Conservation (phyloP, 192 early-diverging fungal genomes). For the Diversispora eburnea region DNA sequence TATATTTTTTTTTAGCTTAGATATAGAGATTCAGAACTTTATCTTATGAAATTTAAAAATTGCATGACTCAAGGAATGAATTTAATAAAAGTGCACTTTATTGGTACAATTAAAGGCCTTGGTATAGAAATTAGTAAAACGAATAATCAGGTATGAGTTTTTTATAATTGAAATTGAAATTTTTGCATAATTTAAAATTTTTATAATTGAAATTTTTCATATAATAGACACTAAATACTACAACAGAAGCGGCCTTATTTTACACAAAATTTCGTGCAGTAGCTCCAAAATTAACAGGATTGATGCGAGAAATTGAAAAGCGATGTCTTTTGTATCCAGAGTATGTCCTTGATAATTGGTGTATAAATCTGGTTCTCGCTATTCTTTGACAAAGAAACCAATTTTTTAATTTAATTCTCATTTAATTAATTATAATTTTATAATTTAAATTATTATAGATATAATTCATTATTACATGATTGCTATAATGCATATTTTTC, state of each 20-base stretch:
- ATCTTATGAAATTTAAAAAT: constrained; percentile 89
- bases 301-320: constrained; percentile 76
- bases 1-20: constrained; percentile 47
- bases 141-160: constrained; percentile 31
- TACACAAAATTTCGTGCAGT: constrained; percentile 80
- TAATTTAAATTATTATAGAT: constrained; percentile 41
- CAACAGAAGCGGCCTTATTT: constrained; percentile 45
- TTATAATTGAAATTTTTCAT: neutral
- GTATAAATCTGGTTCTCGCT: too few species aligned
- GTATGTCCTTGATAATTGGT: constrained; percentile 44
- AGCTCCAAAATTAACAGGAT: constrained; percentile 55
- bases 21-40: constrained; percentile 88
- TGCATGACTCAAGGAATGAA: constrained; percentile 93
- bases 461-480: constrained; percentile 67
- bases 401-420: neutral
- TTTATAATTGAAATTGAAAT: neutral
- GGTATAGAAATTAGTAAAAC: constrained; percentile 62
- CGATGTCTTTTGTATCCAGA: constrained; percentile 63
- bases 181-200: neutral
- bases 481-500: constrained; percentile 74
- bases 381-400: neutral
- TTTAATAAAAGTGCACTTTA: constrained; percentile 87
- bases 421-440: neutral
- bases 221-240: constrained; percentile 32
- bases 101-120: constrained; percentile 64